Base-by-base conservation (phyloP, 2,329 filamentous ascomycete species). In the Niveomyces coronatus region DNA sequence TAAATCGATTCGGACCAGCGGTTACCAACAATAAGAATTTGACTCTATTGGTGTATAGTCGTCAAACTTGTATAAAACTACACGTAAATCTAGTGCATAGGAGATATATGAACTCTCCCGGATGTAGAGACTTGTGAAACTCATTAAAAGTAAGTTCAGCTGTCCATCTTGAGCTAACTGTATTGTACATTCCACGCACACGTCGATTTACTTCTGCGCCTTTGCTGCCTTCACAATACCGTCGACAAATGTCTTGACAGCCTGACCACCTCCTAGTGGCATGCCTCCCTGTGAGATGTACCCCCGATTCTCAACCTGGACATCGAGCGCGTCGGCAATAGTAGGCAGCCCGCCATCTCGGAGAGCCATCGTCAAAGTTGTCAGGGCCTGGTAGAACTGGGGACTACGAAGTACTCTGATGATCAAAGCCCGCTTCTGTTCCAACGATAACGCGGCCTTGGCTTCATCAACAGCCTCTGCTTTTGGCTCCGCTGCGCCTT, bases 281-380 rank as follows among this genome's bases (percentile, higher is more conserved):
- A 95, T 79, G 35, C 76, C 82, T 5, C 85, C 81, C 39, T 83
- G 79, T 44, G 71, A 72, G 52, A 94, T 71, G 46, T 84, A 82
- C 4, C 89, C 89, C n/a, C 82, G 82, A 54, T 94, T 86, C 53
- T 82, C 74, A 15, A 98, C 76, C 48, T 78, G 76, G 42, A 96
- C 74, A 6, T 79, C 75, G 27, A 98, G 65, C 4, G 88, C 89
- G 51, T 94, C 87, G 6, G 86, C 82, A 46, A 98, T 82, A 49
- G 80, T 93, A 4, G 89, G 88, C 41, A 98, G 62, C 0, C 89
- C 91, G 10, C 91, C 91, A 50, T 96, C 89, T 41, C 87, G 72
- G 39, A 98, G 67, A 10, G 91, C 91, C 60, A 87, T 78, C 0
- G 87, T 94, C 49, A 98, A 64, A 54, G 83, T 91, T 1, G 78